Base-by-base conservation (phyloP, 805 yeast species). In the Jamesozyma spencerorum region DNA sequence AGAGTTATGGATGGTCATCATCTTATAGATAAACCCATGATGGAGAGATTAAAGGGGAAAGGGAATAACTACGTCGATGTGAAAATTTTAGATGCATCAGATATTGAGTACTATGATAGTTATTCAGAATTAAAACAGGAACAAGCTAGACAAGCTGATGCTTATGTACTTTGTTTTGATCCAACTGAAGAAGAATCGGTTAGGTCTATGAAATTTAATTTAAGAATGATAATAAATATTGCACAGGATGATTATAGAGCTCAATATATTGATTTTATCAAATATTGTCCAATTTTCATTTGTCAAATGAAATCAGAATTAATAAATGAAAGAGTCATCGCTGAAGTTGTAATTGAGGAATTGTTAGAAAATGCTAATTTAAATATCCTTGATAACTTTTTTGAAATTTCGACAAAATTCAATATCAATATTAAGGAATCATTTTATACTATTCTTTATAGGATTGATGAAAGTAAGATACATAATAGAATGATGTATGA, bases 61-160 rank as follows among this genome's bases (percentile, higher is more conserved):
- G n/a, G n/a, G n/a, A 10, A 22, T 22, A 22, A 22, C 26, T 22
- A 7, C 26, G 26, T 47, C 18, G 43, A 49, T 10, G 42, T 48
- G 1, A 49, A 47, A 29, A 35, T 53, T 8, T 34, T 54, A 28
- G 55, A 50, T 31, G 43, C 50, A 18, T 38, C 46, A 2, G 40
- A 41, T 17, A 34, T 39, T 18, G 50, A 47, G 7, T 46, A 44
- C 18, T 44, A 44, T 27, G 17, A 14, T 10, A 39, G 44, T 39
- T 45, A 18, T 12, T 18, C 50, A 3, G 55, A 51, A n/a, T 13
- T 50, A 8, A 37, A 45, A 34, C 39, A 29, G 5, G 20, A 48
- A n/a, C 60, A 54, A 36, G 38, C 51, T 5, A 39, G 33, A 11
- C 60, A 57, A 38, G 41, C 56, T 2, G 60, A 57, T 42, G 53